Percentiles rank a stretch among this genome's conserved stretches.
These are phyloP conservation scores for Geotrichum candidum DNA, from an alignment of 1,139 yeast genomes.

Conservation along the genomic window DNA sequence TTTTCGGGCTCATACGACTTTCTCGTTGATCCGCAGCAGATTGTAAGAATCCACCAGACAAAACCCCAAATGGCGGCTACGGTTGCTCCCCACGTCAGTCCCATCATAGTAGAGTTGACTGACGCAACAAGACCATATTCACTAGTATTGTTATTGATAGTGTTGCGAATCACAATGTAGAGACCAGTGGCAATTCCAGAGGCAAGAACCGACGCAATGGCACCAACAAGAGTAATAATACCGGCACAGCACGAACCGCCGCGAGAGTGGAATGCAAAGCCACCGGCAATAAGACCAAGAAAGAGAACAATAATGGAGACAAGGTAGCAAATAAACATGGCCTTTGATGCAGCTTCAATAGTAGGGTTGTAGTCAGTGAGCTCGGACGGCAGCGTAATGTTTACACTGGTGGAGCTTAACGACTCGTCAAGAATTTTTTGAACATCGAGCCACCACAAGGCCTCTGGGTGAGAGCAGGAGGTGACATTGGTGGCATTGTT, in stretches of 20 bases:
- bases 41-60: conserved; percentile 39
- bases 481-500: conserved; percentile 35
- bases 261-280: conserved; percentile 37
- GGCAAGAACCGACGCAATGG: conserved; percentile 28
- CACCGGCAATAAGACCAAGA: conserved; percentile 40
- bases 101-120: conserved; percentile 36
- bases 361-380: conserved; percentile 32
- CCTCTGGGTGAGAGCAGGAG: conserved; percentile 36
- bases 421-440: conserved; percentile 43
- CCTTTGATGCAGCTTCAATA: conserved; percentile 40
- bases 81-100: conserved; percentile 44
- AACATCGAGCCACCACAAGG: conserved; percentile 61
- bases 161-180: conserved; percentile 34
- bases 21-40: conserved; percentile 40
- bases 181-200: conserved; percentile 45
- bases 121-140: conserved; percentile 40
- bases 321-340: conserved; percentile 44
- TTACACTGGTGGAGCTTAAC: conserved; percentile 32
- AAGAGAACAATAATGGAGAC: conserved; percentile 41
- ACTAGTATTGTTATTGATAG: conserved; percentile 36
- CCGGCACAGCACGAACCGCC: conserved; percentile 34
- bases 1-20: conserved; percentile 23
- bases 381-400: conserved; percentile 21
- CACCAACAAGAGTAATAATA: conserved; percentile 28
- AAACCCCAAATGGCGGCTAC: conserved; percentile 37